Evolutionary conservation across 1,139 yeast genomes (phyloP).

Genomic region (Hansenula sp.): DNA sequence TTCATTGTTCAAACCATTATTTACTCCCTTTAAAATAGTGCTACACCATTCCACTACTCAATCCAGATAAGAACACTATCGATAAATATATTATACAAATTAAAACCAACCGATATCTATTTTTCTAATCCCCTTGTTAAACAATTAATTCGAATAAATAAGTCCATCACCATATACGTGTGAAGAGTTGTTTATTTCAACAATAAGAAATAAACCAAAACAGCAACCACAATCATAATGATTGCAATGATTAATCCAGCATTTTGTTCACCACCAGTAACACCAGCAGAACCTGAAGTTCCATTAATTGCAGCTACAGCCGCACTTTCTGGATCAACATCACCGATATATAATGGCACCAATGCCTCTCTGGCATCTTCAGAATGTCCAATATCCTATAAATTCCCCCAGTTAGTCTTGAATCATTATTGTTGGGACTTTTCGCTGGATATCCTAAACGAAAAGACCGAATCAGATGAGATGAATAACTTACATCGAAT

Average conservation of each 20-base stretch:
- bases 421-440: too few relatives aligned
- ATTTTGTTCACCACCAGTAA: constrained; percentile 30
- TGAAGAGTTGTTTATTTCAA: background rate
- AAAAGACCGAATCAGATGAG: background rate
- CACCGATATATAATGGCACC: constrained; percentile 66
- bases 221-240: constrained; percentile 48
- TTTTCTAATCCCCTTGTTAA: too few relatives aligned
- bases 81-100: too few relatives aligned
- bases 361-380: constrained; percentile 88
- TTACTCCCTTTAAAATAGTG: too few relatives aligned
- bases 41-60: too few relatives aligned
- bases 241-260: constrained; percentile 40
- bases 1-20: too few relatives aligned
- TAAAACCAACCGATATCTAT: too few relatives aligned
- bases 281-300: constrained; percentile 16
- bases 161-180: too few relatives aligned
- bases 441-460: too few relatives aligned
- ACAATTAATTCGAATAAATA: background rate
- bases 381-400: constrained; percentile 89
- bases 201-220: constrained; percentile 49
- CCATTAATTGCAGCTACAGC: constrained; percentile 18
- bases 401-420: too few relatives aligned
- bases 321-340: constrained; percentile 39
- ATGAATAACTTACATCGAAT: constrained; percentile 61
- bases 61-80: too few relatives aligned